Conservation (phyloP, 768 basidiomycete species). For the Naganishia friedmannii region DNA sequence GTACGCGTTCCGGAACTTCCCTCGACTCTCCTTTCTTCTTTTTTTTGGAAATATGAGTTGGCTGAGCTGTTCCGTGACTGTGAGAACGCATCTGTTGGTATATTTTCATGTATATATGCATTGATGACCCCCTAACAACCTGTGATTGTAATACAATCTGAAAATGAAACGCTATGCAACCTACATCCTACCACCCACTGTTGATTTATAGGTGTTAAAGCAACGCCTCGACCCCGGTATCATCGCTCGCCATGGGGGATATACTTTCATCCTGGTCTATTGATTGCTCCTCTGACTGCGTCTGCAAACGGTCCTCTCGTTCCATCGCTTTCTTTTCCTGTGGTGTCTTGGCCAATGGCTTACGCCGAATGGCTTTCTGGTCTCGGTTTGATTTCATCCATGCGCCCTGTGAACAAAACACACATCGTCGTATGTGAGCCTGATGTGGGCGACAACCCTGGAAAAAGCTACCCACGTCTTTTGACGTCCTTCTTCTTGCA, state of each 20-base stretch:
- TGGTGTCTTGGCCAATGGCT: slow-evolving; percentile 30
- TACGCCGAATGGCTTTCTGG: slow-evolving; percentile 44
- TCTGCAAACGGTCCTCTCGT: neutral
- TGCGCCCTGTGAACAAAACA: slow-evolving; percentile 39
- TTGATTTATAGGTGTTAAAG: neutral
- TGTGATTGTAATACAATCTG: neutral
- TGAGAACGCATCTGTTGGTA: no score
- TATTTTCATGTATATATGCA: no score
- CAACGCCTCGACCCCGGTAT: neutral
- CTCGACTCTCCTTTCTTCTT: no score
- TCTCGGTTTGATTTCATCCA: slow-evolving; percentile 50
- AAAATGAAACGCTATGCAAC: neutral
- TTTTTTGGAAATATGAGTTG: no score
- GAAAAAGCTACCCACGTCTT: slow-evolving; percentile 45
- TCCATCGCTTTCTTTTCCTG: slow-evolving; percentile 20
- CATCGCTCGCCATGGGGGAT: neutral
- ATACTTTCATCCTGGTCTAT: neutral
- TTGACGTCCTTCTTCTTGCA: slow-evolving; percentile 43
- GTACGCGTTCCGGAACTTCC: no score
- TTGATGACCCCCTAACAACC: neutral
- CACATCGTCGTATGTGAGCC: slow-evolving; percentile 1
- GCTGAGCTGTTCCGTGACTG: no score
- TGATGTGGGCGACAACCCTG: neutral
- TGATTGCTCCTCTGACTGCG: neutral
- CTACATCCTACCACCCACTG: neutral